Conservation (phyloP, 768 basidiomycete genomes). For the Leccinum imitatum region DNA sequence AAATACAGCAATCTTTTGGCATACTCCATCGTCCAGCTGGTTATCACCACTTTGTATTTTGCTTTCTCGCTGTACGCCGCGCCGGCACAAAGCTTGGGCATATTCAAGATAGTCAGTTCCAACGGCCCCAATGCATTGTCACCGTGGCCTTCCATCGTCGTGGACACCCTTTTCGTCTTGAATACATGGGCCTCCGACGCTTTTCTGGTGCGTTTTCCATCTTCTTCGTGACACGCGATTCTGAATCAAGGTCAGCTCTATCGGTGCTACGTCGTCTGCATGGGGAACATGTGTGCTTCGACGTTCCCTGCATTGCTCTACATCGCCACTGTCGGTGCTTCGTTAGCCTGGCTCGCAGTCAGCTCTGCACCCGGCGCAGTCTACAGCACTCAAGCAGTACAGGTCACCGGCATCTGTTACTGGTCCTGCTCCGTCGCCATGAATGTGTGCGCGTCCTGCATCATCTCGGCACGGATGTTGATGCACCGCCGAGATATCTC, state of each 20-base stretch:
- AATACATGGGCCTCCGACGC: constrained; percentile 26
- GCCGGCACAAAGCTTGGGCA: constrained; percentile 10
- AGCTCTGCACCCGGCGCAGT: constrained; percentile 13
- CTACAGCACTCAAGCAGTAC: constrained; percentile 17
- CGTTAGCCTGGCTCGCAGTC: constrained; percentile 20
- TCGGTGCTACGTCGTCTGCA: constrained; percentile 24
- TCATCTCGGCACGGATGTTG: constrained; percentile 19
- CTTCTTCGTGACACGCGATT: rapidly evolving
- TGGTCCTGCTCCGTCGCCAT: constrained; percentile 18
- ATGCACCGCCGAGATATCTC: constrained; percentile 19
- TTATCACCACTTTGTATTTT: constrained; percentile 20
- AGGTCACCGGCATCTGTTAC: constrained; percentile 13
- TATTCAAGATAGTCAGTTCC: constrained; percentile 11
- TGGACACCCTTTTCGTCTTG: constrained; percentile 11
- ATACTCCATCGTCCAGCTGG: constrained; percentile 17
- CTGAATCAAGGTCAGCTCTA: constrained; percentile 16
- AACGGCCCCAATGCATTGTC: constrained; percentile 13
- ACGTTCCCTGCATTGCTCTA: constrained; percentile 12
- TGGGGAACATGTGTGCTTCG: not conserved
- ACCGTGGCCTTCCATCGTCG: constrained; percentile 17
- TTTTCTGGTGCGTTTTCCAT: constrained; percentile 20
- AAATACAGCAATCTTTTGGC: constrained; percentile 16
- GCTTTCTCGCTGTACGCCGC: constrained; percentile 20
- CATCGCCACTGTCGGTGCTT: constrained; percentile 15
- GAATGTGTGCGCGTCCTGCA: constrained; percentile 16